Percentiles rank a stretch among this genome's conserved stretches.
These are phyloP conservation scores for Hansfordia pulvinata DNA, from an alignment of 2,329 filamentous ascomycete species.

Conservation along the genomic window DNA sequence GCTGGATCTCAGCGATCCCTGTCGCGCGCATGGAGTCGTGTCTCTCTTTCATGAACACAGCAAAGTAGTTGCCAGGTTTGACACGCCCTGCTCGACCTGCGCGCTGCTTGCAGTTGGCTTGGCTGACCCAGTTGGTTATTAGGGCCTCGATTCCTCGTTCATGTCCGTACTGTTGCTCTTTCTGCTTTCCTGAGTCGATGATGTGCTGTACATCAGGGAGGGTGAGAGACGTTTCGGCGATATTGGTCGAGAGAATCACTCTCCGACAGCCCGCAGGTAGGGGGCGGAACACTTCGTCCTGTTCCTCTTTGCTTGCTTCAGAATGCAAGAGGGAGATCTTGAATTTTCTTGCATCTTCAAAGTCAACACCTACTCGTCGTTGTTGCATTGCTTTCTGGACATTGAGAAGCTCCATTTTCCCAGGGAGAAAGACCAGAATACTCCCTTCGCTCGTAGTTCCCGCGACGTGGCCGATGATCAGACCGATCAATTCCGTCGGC, in stretches of 20 bases:
- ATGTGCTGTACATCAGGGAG: conserved; percentile 36
- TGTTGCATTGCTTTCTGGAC: conserved; percentile 15
- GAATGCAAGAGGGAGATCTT: conserved; percentile 32
- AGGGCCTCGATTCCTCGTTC: conserved; percentile 21
- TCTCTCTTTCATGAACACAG: conserved; percentile 21
- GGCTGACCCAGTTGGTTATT: conserved; percentile 28
- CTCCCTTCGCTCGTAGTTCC: conserved; percentile 25
- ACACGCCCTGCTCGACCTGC: conserved; percentile 35
- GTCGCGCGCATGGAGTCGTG: conserved; percentile 11
- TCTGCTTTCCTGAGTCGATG: conserved; percentile 27
- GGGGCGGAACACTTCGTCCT: conserved; percentile 24
- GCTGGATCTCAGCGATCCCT: conserved; percentile 24
- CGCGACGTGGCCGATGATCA: conserved; percentile 30
- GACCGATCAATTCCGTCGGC: no score
- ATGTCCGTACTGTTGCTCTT: conserved; percentile 24
- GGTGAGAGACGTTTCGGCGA: conserved; percentile 35
- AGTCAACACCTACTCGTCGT: conserved; percentile 20
- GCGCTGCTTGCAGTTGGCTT: conserved; percentile 30
- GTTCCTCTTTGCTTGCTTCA: conserved; percentile 22
- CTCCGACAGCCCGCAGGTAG: conserved; percentile 26
- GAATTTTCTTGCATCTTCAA: conserved; percentile 23
- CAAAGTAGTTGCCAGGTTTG: conserved; percentile 32
- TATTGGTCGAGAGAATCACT: conserved; percentile 34
- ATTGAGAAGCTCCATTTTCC: conserved; percentile 22
- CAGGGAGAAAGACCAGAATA: conserved; percentile 33